A percentile compares a stretch with the other conserved stretches of the same genome.
These are phyloP conservation scores for Viola pubescens DNA, from an alignment of 441 rosid species.

Conservation along the genomic window DNA sequence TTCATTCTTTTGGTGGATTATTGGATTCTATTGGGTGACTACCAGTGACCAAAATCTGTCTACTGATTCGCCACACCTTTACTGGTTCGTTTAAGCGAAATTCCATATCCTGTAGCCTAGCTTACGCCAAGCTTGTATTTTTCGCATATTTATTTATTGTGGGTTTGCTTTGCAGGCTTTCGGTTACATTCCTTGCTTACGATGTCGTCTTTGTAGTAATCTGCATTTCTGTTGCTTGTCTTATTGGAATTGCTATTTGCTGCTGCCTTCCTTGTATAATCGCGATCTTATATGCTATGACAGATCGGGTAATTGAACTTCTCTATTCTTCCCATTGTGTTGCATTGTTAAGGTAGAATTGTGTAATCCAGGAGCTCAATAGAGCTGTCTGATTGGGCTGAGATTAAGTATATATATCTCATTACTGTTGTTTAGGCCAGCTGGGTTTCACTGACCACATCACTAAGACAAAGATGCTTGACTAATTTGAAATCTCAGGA, in stretches of 20 bases:
- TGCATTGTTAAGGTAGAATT: too few relatives aligned
- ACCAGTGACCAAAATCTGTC: slow-evolving; percentile 61
- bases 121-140: background rate
- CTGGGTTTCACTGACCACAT: too few relatives aligned
- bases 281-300: slow-evolving; percentile 89
- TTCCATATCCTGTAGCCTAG: background rate
- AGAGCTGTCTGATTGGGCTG: too few relatives aligned
- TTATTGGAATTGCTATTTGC: slow-evolving; percentile 90
- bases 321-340: too few relatives aligned
- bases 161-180: slow-evolving; percentile 55
- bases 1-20: slow-evolving; percentile 85
- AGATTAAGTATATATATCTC: too few relatives aligned
- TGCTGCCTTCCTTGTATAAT: slow-evolving; percentile 98
- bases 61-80: slow-evolving; percentile 61
- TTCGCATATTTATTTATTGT: slow-evolving; percentile 1
- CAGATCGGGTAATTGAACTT: slow-evolving; percentile 57
- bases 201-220: slow-evolving; percentile 88
- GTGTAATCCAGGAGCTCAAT: too few relatives aligned
- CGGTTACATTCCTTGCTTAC: slow-evolving; percentile 80
- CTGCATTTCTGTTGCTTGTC: slow-evolving; percentile 85
- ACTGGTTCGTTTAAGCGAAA: slow-evolving; percentile 48
- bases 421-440: too few relatives aligned
- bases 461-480: too few relatives aligned
- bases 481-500: too few relatives aligned
- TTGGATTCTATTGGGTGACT: slow-evolving; percentile 88